Percentiles rank a stretch among this genome's conserved stretches.
phyloP scores from a whole-genome alignment of 2,329 filamentous ascomycete genomes.

The Macroventuria anomochaeta region DNA sequence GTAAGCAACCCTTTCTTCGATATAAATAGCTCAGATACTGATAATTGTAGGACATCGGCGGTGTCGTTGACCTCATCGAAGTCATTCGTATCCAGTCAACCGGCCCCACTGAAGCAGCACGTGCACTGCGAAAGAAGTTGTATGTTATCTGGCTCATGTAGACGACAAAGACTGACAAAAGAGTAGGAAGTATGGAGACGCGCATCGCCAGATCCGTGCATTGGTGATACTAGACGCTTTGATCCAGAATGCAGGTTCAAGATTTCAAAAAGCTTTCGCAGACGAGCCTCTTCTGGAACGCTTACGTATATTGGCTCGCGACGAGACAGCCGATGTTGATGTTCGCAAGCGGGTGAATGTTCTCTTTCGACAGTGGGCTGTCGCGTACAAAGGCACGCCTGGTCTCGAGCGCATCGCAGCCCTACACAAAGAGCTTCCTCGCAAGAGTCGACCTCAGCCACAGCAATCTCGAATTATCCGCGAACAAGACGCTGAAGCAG shows the following conservation, averaged over 20 bases:
- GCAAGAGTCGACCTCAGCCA: slow-evolving; percentile 65
- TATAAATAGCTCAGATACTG: background rate
- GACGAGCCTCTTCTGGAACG: slow-evolving; percentile 93
- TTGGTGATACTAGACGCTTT: slow-evolving; percentile 89
- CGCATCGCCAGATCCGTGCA: slow-evolving; percentile 90
- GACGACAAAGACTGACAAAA: slow-evolving; percentile 22
- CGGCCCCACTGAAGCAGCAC: slow-evolving; percentile 86
- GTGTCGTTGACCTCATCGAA: slow-evolving; percentile 92
- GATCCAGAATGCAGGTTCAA: slow-evolving; percentile 89
- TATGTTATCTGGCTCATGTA: slow-evolving; percentile 49
- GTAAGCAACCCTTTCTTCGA: slow-evolving; percentile 17
- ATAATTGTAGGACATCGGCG: slow-evolving; percentile 67
- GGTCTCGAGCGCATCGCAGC: slow-evolving; percentile 81
- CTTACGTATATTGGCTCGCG: slow-evolving; percentile 84
- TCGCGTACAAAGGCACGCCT: slow-evolving; percentile 78
- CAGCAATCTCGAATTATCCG: slow-evolving; percentile 82
- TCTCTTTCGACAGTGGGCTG: slow-evolving; percentile 86
- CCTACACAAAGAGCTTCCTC: slow-evolving; percentile 74
- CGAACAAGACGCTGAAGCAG: slow-evolving; percentile 78
- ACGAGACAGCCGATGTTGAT: slow-evolving; percentile 80
- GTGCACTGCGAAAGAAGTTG: slow-evolving; percentile 95
- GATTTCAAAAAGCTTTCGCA: slow-evolving; percentile 85
- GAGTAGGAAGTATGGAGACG: slow-evolving; percentile 83
- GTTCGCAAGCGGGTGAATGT: slow-evolving; percentile 89
- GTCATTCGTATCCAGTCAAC: slow-evolving; percentile 87